These are phyloP conservation scores for Mycogone perniciosa DNA, from an alignment of 2,329 filamentous ascomycete genomes.

Conservation along the genomic window DNA sequence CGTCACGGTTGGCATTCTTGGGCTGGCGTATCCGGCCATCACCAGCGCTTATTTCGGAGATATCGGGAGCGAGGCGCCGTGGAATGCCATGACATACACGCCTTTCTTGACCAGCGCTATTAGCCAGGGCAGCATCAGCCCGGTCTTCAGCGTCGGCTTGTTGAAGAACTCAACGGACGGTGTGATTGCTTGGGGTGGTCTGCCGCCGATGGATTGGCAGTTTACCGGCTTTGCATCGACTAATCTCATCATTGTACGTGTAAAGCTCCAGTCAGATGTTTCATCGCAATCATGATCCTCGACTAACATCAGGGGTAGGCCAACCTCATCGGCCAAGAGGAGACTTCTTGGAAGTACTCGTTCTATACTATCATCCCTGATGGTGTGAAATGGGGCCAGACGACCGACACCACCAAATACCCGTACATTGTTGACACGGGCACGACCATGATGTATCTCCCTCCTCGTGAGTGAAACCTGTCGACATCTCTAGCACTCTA, in stretches of 20 bases:
- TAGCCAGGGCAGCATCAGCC: constrained; percentile 37
- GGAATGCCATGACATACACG: constrained; percentile 37
- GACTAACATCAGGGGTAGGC: constrained; percentile 27
- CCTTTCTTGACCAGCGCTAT: constrained; percentile 45
- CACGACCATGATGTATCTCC: constrained; percentile 45
- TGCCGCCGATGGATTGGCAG: constrained; percentile 33
- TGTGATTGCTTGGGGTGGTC: constrained; percentile 40
- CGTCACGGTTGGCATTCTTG: constrained; percentile 44
- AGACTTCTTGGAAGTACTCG: constrained; percentile 39
- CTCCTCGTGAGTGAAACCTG: constrained; percentile 33
- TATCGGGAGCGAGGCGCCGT: constrained; percentile 31
- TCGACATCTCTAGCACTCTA: neutral
- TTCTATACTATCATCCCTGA: constrained; percentile 49
- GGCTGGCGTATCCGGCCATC: constrained; percentile 44
- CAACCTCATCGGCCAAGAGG: constrained; percentile 32
- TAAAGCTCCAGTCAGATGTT: neutral
- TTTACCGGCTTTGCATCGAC: constrained; percentile 27
- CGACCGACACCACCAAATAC: constrained; percentile 35
- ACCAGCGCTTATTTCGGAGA: constrained; percentile 42
- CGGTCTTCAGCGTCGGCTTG: constrained; percentile 43
- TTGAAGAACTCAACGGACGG: constrained; percentile 40
- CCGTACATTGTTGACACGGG: constrained; percentile 48
- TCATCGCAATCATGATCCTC: neutral
- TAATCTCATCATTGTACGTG: constrained; percentile 41
- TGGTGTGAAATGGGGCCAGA: constrained; percentile 39